These are phyloP conservation scores for Entoloma clypeatum DNA, from an alignment of 1,284 basidiomycete species.

Conservation along the genomic window DNA sequence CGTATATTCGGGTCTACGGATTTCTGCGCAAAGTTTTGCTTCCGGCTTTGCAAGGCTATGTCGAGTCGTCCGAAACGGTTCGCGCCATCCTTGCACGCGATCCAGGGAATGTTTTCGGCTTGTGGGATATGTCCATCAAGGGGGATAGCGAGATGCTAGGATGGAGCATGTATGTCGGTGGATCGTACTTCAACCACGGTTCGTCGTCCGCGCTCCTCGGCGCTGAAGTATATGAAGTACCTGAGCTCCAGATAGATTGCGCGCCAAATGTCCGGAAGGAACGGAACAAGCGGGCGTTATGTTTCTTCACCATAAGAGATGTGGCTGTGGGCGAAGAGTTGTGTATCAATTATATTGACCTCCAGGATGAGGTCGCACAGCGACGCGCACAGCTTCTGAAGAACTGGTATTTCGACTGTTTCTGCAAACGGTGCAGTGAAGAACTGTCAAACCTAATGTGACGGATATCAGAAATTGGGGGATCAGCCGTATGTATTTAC, in stretches of 20 bases:
- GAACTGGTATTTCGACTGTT: conserved; percentile 55
- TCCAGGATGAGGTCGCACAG: conserved; percentile 34
- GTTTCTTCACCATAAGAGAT: conserved; percentile 46
- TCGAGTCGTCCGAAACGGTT: conserved; percentile 38
- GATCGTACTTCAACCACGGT: conserved; percentile 69
- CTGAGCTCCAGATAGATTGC: conserved; percentile 42
- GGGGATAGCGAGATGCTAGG: conserved; percentile 60
- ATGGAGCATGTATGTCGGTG: conserved; percentile 56
- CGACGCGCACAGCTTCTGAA: conserved; percentile 37
- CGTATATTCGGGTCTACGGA: conserved; percentile 43
- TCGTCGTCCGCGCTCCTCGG: conserved; percentile 15
- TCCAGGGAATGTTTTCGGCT: conserved; percentile 62
- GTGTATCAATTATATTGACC: conserved; percentile 53
- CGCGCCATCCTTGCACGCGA: conserved; percentile 55
- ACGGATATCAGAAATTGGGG: too few species aligned
- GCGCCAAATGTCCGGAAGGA: conserved; percentile 55
- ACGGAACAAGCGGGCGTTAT: conserved; percentile 41
- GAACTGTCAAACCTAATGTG: conserved; percentile 22
- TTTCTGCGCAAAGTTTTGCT: conserved; percentile 33
- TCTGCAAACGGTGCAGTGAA: conserved; percentile 39
- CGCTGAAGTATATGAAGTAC: conserved; percentile 1
- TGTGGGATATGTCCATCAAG: conserved; percentile 48
- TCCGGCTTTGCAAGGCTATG: conserved; percentile 32
- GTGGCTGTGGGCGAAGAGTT: conserved; percentile 51
- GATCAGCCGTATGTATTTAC: too few species aligned